Percentiles rank a stretch among this genome's conserved stretches.
Conservation (phyloP, 2,329 filamentous ascomycete species). For the Phoma sp. region DNA sequence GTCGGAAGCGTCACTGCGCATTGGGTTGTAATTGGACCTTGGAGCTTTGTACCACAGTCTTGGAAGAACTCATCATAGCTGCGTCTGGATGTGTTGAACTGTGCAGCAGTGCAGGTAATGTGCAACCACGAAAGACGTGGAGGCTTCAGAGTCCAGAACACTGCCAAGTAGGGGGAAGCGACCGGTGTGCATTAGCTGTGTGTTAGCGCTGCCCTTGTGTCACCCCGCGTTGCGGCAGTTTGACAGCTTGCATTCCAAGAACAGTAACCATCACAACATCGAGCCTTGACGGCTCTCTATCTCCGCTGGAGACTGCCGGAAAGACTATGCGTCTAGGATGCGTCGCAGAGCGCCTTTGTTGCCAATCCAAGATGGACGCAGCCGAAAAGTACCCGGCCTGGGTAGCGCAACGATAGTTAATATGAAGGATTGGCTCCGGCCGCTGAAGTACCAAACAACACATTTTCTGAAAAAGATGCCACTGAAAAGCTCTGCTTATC, state of each 20-base stretch:
- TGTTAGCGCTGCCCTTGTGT: background rate
- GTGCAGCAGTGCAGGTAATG: constrained; percentile 1
- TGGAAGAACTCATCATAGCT: constrained; percentile 2
- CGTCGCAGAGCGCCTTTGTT: background rate
- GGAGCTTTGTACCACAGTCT: background rate
- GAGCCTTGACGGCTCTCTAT: background rate
- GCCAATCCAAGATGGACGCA: no score
- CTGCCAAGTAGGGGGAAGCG: constrained; percentile 7
- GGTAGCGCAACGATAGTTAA: no score
- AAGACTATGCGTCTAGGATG: background rate
- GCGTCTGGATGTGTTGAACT: constrained; percentile 1
- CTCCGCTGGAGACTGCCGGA: background rate
- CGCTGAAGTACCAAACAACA: no score
- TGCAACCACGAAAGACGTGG: constrained; percentile 1
- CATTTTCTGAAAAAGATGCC: no score
- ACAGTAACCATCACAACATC: background rate
- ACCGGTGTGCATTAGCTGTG: background rate
- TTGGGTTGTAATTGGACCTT: background rate
- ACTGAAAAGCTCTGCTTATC: no score
- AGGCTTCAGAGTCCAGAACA: constrained; percentile 7
- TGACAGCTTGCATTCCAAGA: background rate
- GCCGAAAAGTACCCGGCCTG: no score
- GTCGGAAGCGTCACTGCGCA: background rate
- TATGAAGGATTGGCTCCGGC: no score
- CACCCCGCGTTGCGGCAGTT: background rate